These are phyloP conservation scores for Cryomyces antarcticus DNA, from an alignment of 495 filamentous ascomycete genomes.

Conservation along the genomic window DNA sequence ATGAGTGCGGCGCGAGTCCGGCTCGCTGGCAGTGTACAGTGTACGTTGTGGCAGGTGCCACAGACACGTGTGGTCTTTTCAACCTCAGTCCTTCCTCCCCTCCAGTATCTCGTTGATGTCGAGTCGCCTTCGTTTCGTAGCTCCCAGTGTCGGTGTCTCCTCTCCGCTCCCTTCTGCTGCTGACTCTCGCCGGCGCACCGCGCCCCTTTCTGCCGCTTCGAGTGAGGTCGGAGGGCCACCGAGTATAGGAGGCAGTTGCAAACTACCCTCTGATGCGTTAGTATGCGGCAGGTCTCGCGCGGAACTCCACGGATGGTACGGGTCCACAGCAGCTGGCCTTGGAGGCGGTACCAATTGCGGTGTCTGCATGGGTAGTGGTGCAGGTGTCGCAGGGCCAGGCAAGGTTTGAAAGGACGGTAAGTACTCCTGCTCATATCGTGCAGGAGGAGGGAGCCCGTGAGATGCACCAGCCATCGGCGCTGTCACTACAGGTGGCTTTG, in stretches of 20 bases:
- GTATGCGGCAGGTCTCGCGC: not conserved
- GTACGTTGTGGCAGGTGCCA: too few relatives aligned
- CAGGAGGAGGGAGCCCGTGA: not conserved
- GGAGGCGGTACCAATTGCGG: too few relatives aligned
- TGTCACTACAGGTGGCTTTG: not conserved
- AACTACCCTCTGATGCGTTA: not conserved
- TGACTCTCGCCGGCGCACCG: not conserved
- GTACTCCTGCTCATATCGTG: not conserved
- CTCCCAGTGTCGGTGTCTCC: not conserved
- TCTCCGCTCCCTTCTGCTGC: not conserved
- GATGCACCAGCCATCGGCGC: not conserved
- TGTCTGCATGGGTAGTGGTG: not conserved
- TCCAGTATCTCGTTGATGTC: slow-evolving; percentile 1
- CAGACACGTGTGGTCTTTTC: too few relatives aligned
- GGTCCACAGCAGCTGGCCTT: too few relatives aligned
- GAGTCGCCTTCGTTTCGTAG: not conserved
- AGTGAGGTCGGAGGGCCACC: not conserved
- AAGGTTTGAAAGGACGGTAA: not conserved
- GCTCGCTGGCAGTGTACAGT: too few relatives aligned
- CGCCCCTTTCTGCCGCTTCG: not conserved
- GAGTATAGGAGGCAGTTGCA: not conserved
- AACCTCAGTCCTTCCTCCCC: too few relatives aligned
- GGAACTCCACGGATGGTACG: not conserved
- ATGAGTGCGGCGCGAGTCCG: too few relatives aligned
- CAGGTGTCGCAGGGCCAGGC: not conserved